Percentiles rank a stretch among this genome's conserved stretches.
Evolutionary conservation across 495 filamentous ascomycete species (phyloP).

Genomic region (Corynascus novoguineensis): DNA sequence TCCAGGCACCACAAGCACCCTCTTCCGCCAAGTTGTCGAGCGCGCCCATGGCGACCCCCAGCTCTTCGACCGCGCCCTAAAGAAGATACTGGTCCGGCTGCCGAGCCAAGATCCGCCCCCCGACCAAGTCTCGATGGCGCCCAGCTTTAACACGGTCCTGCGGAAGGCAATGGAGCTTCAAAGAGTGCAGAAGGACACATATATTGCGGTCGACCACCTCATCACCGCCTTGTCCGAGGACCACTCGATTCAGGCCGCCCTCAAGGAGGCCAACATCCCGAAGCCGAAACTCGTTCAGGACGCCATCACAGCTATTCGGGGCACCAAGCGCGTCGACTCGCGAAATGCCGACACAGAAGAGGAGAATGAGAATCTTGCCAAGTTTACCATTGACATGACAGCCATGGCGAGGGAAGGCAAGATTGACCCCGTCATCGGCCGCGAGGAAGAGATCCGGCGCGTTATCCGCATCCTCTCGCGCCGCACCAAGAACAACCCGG

Average conservation of each 20-base stretch:
- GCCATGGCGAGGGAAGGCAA: constrained; percentile 89
- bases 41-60: constrained; percentile 90
- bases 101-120: constrained; percentile 94
- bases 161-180: constrained; percentile 81
- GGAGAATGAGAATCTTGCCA: constrained; percentile 90
- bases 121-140: constrained; percentile 73
- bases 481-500: constrained; percentile 97
- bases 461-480: constrained; percentile 90
- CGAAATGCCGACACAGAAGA: constrained; percentile 87
- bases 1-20: constrained; percentile 60
- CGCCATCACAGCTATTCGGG: constrained; percentile 82
- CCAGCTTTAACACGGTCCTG: constrained; percentile 73
- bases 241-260: constrained; percentile 58
- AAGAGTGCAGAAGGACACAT: constrained; percentile 93
- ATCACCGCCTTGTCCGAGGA: constrained; percentile 82
- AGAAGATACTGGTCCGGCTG: constrained; percentile 83
- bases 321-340: constrained; percentile 85
- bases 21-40: constrained; percentile 92
- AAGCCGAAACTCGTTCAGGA: constrained; percentile 84
- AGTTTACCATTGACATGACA: constrained; percentile 98
- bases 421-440: constrained; percentile 95
- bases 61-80: constrained; percentile 76
- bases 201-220: constrained; percentile 87
- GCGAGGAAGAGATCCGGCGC: constrained; percentile 93
- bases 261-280: constrained; percentile 85